Percentiles rank a stretch among this genome's conserved stretches.
Conservation (phyloP, 2,329 filamentous ascomycete genomes). For the Ramularia endophylla region DNA sequence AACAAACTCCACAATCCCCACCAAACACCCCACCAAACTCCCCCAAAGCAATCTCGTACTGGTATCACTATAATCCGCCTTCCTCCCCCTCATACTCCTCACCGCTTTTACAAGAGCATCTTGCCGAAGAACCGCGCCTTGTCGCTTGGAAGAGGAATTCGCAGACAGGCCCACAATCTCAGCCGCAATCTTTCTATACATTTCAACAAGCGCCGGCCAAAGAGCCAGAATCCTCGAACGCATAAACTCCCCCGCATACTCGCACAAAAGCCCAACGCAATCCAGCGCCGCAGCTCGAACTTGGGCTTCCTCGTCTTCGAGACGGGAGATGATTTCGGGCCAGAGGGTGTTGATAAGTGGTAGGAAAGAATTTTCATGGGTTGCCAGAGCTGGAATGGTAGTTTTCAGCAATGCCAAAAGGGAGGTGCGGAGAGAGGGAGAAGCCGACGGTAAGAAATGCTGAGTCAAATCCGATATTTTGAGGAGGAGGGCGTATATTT, state of each 20-base stretch:
- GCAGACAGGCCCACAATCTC: too few relatives aligned
- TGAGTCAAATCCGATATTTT: constrained; percentile 80
- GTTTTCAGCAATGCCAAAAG: constrained; percentile 71
- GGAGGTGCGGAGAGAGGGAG: constrained; percentile 68
- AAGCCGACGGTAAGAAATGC: constrained; percentile 82
- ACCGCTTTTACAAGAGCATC: constrained; percentile 12
- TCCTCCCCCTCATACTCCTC: constrained; percentile 13
- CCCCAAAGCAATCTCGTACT: constrained; percentile 61
- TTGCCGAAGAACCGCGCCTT: background rate
- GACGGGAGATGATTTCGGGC: constrained; percentile 68
- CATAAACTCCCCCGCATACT: constrained; percentile 74
- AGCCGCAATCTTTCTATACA: constrained; percentile 14
- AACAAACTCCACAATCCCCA: constrained; percentile 57
- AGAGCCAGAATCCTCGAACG: constrained; percentile 66
- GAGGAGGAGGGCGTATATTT: constrained; percentile 73
- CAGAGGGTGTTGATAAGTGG: constrained; percentile 87
- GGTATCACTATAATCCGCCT: constrained; percentile 43
- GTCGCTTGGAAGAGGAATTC: too few relatives aligned
- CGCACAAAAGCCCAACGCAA: constrained; percentile 63
- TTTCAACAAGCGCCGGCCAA: constrained; percentile 47
- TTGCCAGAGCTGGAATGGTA: constrained; percentile 64
- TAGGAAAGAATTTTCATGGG: constrained; percentile 75
- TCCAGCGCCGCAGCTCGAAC: constrained; percentile 65
- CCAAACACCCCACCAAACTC: constrained; percentile 54
- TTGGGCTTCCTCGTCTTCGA: constrained; percentile 62